These are phyloP conservation scores for Penicillium sp. DNA, from an alignment of 2,329 filamentous ascomycete species.

Conservation along the genomic window DNA sequence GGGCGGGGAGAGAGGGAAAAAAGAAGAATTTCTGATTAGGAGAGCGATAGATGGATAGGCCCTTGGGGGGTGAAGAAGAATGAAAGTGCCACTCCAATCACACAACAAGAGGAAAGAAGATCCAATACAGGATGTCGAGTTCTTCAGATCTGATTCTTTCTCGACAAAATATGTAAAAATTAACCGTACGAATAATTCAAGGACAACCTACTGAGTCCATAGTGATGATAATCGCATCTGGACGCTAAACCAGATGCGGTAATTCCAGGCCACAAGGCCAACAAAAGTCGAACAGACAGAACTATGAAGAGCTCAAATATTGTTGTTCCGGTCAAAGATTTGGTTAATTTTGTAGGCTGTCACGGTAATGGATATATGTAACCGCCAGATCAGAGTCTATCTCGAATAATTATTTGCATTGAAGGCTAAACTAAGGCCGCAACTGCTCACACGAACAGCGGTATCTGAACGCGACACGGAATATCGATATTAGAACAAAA, in stretches of 20 bases:
- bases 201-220: conserved; percentile 14
- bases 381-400: neutral
- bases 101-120: conserved; percentile 7
- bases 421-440: conserved; percentile 25
- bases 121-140: neutral
- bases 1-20: conserved; percentile 31
- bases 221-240: conserved; percentile 5
- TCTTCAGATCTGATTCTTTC: neutral
- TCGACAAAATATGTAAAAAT: neutral
- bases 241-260: conserved; percentile 22
- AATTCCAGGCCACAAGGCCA: conserved; percentile 13
- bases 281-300: neutral
- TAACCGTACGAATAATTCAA: neutral
- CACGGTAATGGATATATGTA: neutral
- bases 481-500: conserved; percentile 28
- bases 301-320: neutral
- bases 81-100: neutral
- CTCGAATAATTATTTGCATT: conserved; percentile 29
- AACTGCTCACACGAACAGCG: conserved; percentile 25
- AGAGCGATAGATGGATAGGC: conserved; percentile 24
- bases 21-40: conserved; percentile 29
- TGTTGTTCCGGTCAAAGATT: neutral
- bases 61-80: neutral
- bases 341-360: neutral
- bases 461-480: conserved; percentile 27